Percentiles rank a stretch among this genome's conserved stretches.
Evolutionary conservation across 768 basidiomycete genomes (phyloP).

Genomic region (Phylloporus arenicola): DNA sequence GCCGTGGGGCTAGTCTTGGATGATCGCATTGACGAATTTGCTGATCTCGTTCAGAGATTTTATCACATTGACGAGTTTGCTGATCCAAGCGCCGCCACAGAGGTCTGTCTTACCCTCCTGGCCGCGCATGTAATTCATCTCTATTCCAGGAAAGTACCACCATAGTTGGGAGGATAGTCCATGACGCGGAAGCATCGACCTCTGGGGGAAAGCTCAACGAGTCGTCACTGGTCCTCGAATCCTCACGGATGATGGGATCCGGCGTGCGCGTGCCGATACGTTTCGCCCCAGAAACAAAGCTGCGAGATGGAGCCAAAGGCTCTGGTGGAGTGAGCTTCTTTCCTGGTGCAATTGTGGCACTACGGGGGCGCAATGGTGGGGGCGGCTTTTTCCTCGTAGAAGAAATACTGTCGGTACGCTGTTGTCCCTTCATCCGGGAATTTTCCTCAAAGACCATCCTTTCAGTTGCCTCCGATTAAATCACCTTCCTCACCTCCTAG

Average conservation of each 20-base stretch:
- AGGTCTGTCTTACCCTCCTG: slow-evolving; percentile 32
- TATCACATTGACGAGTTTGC: slow-evolving; percentile 71
- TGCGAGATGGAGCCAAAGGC: slow-evolving; percentile 60
- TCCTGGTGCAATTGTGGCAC: slow-evolving; percentile 80
- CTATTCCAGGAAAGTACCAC: slow-evolving; percentile 52
- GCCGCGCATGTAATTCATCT: not conserved
- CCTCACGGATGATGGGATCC: slow-evolving; percentile 69
- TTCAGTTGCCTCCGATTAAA: slow-evolving; percentile 60
- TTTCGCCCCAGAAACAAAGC: slow-evolving; percentile 59
- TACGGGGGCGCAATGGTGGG: slow-evolving; percentile 88
- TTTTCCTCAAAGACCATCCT: not conserved
- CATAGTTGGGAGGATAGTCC: slow-evolving; percentile 68
- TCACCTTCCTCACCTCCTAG: slow-evolving; percentile 35
- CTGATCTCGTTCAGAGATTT: slow-evolving; percentile 61
- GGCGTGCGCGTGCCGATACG: slow-evolving; percentile 65
- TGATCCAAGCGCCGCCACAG: slow-evolving; percentile 61
- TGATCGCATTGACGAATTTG: slow-evolving; percentile 81
- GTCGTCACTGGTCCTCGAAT: slow-evolving; percentile 70
- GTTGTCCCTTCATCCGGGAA: not conserved
- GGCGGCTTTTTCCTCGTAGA: slow-evolving; percentile 81
- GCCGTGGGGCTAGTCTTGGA: slow-evolving; percentile 58
- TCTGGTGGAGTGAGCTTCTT: slow-evolving; percentile 70
- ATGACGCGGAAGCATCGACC: slow-evolving; percentile 56
- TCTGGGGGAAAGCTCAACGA: slow-evolving; percentile 68
- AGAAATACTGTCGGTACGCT: slow-evolving; percentile 73